phyloP scores from a whole-genome alignment of 352 stramenopile species.

The Phytophthora crassamura region DNA sequence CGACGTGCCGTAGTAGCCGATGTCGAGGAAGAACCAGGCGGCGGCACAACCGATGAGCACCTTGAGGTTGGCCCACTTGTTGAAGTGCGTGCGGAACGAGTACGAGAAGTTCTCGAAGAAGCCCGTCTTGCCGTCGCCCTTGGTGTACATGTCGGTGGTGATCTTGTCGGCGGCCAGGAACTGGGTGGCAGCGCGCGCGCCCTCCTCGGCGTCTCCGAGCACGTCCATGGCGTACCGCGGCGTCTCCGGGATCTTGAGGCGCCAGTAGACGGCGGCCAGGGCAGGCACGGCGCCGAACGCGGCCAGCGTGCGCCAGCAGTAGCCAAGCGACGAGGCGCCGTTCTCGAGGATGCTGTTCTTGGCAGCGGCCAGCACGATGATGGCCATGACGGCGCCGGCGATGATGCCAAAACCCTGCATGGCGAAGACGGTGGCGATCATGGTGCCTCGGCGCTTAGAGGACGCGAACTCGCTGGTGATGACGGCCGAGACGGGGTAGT shows the following conservation, averaged over 20 bases:
- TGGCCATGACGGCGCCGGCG: slow-evolving; percentile 38
- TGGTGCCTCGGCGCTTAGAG: slow-evolving; percentile 48
- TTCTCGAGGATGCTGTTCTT: slow-evolving; percentile 45
- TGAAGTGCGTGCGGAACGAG: slow-evolving; percentile 43
- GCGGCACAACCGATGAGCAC: slow-evolving; percentile 53
- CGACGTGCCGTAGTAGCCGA: slow-evolving; percentile 67
- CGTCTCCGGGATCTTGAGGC: slow-evolving; percentile 53
- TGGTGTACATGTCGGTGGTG: slow-evolving; percentile 45
- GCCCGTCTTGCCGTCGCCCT: slow-evolving; percentile 52
- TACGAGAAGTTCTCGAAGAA: slow-evolving; percentile 47
- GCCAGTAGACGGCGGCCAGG: slow-evolving; percentile 53
- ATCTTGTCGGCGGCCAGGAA: slow-evolving; percentile 47
- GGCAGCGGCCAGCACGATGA: slow-evolving; percentile 38
- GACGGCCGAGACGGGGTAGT: slow-evolving; percentile 61
- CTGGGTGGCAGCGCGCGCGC: slow-evolving; percentile 34
- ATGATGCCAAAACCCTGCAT: slow-evolving; percentile 66
- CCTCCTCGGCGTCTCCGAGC: slow-evolving; percentile 45
- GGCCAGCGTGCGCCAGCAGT: slow-evolving; percentile 54
- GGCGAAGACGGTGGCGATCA: slow-evolving; percentile 59
- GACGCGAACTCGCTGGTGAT: slow-evolving; percentile 62
- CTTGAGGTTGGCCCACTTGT: slow-evolving; percentile 55
- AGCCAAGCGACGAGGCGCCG: slow-evolving; percentile 44
- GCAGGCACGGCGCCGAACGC: slow-evolving; percentile 52
- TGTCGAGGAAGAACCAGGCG: slow-evolving; percentile 70
- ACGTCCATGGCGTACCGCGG: slow-evolving; percentile 55